Base-by-base conservation (phyloP, 768 basidiomycete genomes). In the Auriscalpium orientale region DNA sequence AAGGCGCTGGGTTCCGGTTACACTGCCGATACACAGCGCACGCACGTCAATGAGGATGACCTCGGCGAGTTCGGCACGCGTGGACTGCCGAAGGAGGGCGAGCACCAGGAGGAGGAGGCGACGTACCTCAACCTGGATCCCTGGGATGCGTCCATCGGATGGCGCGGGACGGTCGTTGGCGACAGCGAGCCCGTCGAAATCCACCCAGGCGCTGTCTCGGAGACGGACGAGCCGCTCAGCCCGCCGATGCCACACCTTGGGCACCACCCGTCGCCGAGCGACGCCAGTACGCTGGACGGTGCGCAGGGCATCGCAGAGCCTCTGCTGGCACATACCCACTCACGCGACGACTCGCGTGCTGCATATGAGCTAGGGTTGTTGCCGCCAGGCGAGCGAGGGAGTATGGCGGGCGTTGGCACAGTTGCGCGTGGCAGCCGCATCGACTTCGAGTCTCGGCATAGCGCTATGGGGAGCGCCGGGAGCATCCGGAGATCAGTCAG, bases 351-450 rank as follows among this genome's bases (percentile, higher is more conserved):
- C 50, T 70, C 71, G 40, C 51, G 56, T 45, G 53, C 18, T 61
- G n/a, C 48, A 40, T 45, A 57, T 44, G 50, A 51, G 49, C 22
- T 28, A 28, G 22, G 22, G 22, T 28, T 28, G 22, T 48, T 18
- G 53, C 20, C 66, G 63, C n/a, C 4, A 8, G 22, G 57, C 16
- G 48, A 43, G 16, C 56, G 56, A 22, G 43, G 44, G 54, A 70
- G 75, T 18, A 77, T 79, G 79, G 72, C 73, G 10, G 78, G 78
- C 9, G 58, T 79, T 9, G 78, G 78, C 12, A 79, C 78, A 2
- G 71, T 70, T 5, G 69, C 68, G 34, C 62, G 75, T 3, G 65
- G 72, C 22, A 68, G 73, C 56, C 52, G 55, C 4, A 59, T 59
- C 11, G 46, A 36, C 3, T 53, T 44, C 40, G 51, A 53, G 20